Base-by-base conservation (phyloP, 441 rosid genomes). In the Dalechampia spathulata region DNA sequence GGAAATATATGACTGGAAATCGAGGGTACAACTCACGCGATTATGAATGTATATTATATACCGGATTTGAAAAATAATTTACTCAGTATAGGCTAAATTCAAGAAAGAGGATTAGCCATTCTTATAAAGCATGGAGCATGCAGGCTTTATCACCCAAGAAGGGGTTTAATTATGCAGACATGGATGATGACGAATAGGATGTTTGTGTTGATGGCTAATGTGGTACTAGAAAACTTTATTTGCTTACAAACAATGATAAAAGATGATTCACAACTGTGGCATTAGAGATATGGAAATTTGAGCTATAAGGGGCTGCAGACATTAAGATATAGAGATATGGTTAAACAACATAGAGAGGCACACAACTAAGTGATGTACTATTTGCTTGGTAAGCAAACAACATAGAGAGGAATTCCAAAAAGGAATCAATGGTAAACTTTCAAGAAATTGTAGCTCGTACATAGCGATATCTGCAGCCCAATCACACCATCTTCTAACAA, bases 351-450 rank as follows among this genome's bases (percentile, higher is more conserved):
- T 0, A 17, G 53, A 7, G 14, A 19, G 2, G 10, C 6, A n/a
- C 1, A 5, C 32, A 25, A 11, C 1, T 0, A 19, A 4, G 1
- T 4, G 13, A 2, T 63, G 43, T n/a, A 23, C 2, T 1, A 49
- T 37, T 14, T 63, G 56, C 34, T 47, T 30, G 15, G n/a, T 20
- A 0, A 37, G 61, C 0, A 63, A 63, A n/a, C 53, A 58, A 36
- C 25, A 46, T 2, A 19, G 25, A 11, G 13, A 46, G 14, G 23
- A 23, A 58, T 58, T n/a, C 53, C 45, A 21, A 58, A 34, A 5
- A 57, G 1, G 5, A 36, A 45, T 47, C 9, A 7, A 46, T 58
- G 37, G 53, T n/a, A 37, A 3, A 45, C 62, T 12, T 19, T 10
- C 1, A 16, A 34, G 2, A 26, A 5, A 1, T 11, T 58, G 16